Conservation (phyloP, 2,329 filamentous ascomycete species). For the Fusarium foetens region DNA sequence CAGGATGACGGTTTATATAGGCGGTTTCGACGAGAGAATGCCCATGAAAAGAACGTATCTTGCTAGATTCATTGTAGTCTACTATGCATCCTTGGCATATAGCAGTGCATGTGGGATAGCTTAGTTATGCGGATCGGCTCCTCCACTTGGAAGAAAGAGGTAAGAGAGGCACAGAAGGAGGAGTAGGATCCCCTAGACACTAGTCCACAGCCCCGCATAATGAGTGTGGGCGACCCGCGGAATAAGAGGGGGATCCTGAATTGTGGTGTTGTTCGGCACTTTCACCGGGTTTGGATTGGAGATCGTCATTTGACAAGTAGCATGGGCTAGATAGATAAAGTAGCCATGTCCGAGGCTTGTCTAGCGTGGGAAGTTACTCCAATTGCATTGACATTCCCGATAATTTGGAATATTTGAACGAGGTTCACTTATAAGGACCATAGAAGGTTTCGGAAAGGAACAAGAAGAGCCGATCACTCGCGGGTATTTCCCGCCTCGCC, state of each 20-base stretch:
- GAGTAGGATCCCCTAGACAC: neutral
- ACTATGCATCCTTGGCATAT: neutral
- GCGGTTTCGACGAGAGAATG: neutral
- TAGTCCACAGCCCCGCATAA: slow-evolving; percentile 28
- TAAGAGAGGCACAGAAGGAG: neutral
- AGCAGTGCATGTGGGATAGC: neutral
- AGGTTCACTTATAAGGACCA: neutral
- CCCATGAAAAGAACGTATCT: neutral
- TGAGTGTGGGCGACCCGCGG: slow-evolving; percentile 21
- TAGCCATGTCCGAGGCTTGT: slow-evolving; percentile 8
- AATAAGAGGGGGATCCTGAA: slow-evolving; percentile 25
- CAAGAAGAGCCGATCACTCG: neutral
- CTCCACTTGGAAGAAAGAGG: neutral
- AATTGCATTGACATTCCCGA: neutral
- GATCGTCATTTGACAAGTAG: slow-evolving; percentile 3
- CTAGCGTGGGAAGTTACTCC: slow-evolving; percentile 12
- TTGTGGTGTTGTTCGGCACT: slow-evolving; percentile 26
- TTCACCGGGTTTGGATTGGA: slow-evolving; percentile 19
- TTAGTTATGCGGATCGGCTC: slow-evolving; percentile 11
- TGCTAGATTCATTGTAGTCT: slow-evolving; percentile 1
- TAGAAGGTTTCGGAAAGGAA: neutral
- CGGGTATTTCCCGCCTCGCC: neutral
- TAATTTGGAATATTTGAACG: neutral
- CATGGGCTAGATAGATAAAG: slow-evolving; percentile 1
- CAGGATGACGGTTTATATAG: slow-evolving; percentile 31